Evolutionary conservation across 495 filamentous ascomycete species (phyloP).

Genomic region (Aspergillus steynii): DNA sequence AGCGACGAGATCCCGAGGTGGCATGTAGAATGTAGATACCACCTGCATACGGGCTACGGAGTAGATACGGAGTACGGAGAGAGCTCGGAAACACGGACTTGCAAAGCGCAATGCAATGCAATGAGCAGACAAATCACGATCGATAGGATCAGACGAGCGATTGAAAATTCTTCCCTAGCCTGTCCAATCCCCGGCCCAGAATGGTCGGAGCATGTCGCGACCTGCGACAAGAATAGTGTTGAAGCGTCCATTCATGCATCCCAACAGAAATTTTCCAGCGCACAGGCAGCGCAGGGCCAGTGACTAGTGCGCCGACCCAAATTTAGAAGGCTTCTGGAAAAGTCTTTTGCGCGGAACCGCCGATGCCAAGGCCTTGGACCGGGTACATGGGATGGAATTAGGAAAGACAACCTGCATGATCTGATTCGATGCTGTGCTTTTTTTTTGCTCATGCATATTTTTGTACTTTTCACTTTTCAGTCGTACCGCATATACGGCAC

Average conservation of each 20-base stretch:
- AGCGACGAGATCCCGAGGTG: background rate
- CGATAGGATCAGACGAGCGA: background rate
- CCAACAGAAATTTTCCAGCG: background rate
- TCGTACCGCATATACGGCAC: no score
- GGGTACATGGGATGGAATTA: background rate
- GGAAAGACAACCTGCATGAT: conserved; percentile 1
- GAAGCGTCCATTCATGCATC: background rate
- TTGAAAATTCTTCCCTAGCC: conserved; percentile 2
- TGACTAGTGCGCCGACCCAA: conserved; percentile 1
- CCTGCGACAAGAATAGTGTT: background rate
- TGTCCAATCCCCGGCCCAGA: no score
- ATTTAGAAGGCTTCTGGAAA: conserved; percentile 19
- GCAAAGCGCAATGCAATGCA: no score
- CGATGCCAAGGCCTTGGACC: conserved; percentile 6
- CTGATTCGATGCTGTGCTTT: background rate
- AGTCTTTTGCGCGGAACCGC: conserved; percentile 1
- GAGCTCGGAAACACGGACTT: background rate
- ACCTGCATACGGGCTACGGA: background rate
- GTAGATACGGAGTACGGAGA: background rate
- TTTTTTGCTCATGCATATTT: background rate
- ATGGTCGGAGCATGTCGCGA: no score
- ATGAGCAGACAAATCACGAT: background rate
- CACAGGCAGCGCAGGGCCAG: conserved; percentile 1
- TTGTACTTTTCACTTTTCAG: no score
- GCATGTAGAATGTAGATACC: no score